phyloP scores from a whole-genome alignment of 2,329 filamentous ascomycete genomes.

The Neonectria hederae region DNA sequence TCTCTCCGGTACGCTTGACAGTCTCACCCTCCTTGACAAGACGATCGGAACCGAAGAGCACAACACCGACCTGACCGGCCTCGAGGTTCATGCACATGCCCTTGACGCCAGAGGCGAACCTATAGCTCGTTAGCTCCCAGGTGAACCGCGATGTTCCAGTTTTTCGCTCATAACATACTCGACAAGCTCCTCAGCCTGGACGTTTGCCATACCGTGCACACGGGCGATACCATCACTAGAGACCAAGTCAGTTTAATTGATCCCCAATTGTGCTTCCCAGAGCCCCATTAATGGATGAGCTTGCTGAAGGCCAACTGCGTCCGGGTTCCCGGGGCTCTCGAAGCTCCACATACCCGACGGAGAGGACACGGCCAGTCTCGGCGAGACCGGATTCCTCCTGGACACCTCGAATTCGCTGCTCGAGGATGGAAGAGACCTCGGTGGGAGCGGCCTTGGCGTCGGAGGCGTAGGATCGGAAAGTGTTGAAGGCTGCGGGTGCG shows the following conservation, averaged over 20 bases:
- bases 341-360: slow-evolving; percentile 85
- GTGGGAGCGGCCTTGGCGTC: slow-evolving; percentile 96
- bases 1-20: slow-evolving; percentile 99
- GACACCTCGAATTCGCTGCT: slow-evolving; percentile 98
- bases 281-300: slow-evolving; percentile 20
- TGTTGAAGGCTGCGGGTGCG: slow-evolving; percentile 80
- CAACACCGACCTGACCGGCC: slow-evolving; percentile 99
- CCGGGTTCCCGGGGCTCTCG: slow-evolving; percentile 26
- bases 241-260: slow-evolving; percentile 47
- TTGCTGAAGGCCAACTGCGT: slow-evolving; percentile 26
- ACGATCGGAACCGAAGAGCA: slow-evolving; percentile 99
- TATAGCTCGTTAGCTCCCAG: slow-evolving; percentile 51
- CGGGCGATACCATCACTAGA: slow-evolving; percentile 99
- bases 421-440: slow-evolving; percentile 98
- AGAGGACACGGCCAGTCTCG: slow-evolving; percentile 98
- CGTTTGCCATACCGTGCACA: slow-evolving; percentile 99
- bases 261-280: slow-evolving; percentile 24
- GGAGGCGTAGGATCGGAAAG: slow-evolving; percentile 86
- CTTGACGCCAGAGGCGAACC: slow-evolving; percentile 99
- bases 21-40: slow-evolving; percentile 99
- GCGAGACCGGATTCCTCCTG: slow-evolving; percentile 96
- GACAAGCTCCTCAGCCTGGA: slow-evolving; percentile 99
- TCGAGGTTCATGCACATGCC: slow-evolving; percentile 99
- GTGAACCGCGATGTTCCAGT: slow-evolving; percentile 19
- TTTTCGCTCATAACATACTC: slow-evolving; percentile 74